phyloP scores from a whole-genome alignment of 495 filamentous ascomycete genomes.

The Neohortaea acidophila region DNA sequence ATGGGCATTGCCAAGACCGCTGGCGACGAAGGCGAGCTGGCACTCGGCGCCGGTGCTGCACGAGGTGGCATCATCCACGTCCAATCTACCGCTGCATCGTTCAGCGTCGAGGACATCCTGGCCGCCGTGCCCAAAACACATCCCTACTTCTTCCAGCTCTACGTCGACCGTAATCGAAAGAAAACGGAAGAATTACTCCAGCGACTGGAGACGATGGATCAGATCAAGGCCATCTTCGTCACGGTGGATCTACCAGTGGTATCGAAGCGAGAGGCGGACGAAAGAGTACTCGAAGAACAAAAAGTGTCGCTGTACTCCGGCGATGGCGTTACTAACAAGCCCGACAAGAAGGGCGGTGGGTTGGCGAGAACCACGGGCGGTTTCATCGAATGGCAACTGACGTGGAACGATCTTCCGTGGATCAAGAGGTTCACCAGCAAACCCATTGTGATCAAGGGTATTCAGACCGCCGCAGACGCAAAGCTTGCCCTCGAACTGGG shows the following conservation, averaged over 20 bases:
- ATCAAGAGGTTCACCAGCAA: constrained; percentile 29
- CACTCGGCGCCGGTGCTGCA: constrained; percentile 37
- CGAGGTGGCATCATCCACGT: constrained; percentile 16
- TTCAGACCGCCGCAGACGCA: constrained; percentile 49
- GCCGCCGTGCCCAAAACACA: constrained; percentile 12
- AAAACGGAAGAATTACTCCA: constrained; percentile 44
- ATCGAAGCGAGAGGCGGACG: constrained; percentile 26
- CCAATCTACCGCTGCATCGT: constrained; percentile 57
- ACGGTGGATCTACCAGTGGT: constrained; percentile 27
- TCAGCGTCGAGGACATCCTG: constrained; percentile 44
- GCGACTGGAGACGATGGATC: constrained; percentile 7
- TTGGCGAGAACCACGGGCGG: constrained; percentile 56
- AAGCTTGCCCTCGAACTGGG: constrained; percentile 38
- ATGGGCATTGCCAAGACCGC: constrained; percentile 60
- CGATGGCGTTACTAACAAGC: constrained; percentile 43
- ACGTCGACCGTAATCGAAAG: constrained; percentile 56
- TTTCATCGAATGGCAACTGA: constrained; percentile 42
- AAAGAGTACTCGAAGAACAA: constrained; percentile 29
- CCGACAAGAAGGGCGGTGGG: constrained; percentile 55
- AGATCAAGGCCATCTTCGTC: constrained; percentile 24
- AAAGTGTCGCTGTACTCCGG: constrained; percentile 33
- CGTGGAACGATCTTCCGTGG: constrained; percentile 34
- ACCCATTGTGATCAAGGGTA: constrained; percentile 49
- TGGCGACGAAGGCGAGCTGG: constrained; percentile 56
- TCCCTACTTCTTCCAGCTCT: constrained; percentile 63